phyloP scores from a whole-genome alignment of 306 rosid species.

The Medicago truncatula region DNA sequence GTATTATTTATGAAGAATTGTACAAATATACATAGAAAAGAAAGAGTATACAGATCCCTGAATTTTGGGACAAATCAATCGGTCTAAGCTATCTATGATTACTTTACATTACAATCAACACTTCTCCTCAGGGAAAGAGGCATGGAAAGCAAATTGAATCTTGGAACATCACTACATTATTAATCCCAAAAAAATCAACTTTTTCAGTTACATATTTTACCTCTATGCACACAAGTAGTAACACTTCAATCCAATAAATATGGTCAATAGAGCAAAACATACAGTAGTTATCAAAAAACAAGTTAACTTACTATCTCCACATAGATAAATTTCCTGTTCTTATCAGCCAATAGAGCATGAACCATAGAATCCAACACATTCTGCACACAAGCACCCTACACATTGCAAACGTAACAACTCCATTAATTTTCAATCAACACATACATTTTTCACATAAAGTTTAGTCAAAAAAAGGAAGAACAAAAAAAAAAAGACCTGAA shows the following conservation, averaged over 20 bases:
- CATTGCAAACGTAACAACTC: constrained; percentile 3
- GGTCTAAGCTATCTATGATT: neutral
- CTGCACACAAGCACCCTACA: constrained; percentile 83
- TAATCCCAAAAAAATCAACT: neutral
- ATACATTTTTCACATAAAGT: neutral
- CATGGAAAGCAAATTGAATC: constrained; percentile 18
- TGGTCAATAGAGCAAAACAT: neutral
- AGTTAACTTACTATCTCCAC: constrained; percentile 63
- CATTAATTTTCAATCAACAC: constrained; percentile 20
- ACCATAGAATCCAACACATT: constrained; percentile 77
- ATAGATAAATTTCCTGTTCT: constrained; percentile 79
- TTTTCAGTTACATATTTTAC: constrained; percentile 15
- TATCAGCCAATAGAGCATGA: constrained; percentile 73
- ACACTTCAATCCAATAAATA: constrained; percentile 28
- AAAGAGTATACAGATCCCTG: neutral
- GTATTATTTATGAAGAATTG: neutral
- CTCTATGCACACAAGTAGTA: neutral
- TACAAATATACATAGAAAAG: neutral
- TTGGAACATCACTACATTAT: constrained; percentile 16
- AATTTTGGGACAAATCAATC: neutral
- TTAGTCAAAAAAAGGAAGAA: neutral
- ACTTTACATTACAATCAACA: constrained; percentile 3
- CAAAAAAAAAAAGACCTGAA: constrained; percentile 54
- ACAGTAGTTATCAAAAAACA: neutral
- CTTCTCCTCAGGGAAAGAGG: neutral